phyloP scores from a whole-genome alignment of 352 stramenopile genomes.

The Globisporangium sylvaticum region DNA sequence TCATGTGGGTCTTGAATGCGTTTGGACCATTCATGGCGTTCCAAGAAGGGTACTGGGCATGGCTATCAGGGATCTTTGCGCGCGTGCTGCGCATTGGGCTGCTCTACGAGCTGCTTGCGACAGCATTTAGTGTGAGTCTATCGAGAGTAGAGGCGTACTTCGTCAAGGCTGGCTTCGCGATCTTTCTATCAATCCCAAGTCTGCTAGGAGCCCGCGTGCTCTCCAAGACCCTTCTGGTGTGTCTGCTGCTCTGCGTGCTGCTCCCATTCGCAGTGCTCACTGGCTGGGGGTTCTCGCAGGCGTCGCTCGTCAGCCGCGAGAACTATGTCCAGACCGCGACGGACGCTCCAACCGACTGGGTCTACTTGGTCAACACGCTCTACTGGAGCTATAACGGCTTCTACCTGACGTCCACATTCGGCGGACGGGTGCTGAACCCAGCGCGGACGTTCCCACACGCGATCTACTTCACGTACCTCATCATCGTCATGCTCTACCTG shows the following conservation, averaged over 20 bases:
- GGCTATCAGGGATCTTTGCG: slow-evolving; percentile 70
- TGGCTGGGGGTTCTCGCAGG: slow-evolving; percentile 17
- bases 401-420: slow-evolving; percentile 79
- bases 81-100: slow-evolving; percentile 75
- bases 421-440: slow-evolving; percentile 77
- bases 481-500: slow-evolving; percentile 64
- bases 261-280: slow-evolving; percentile 68
- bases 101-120: slow-evolving; percentile 13
- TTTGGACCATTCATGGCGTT: slow-evolving; percentile 75
- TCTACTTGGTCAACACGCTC: slow-evolving; percentile 85
- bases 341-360: slow-evolving; percentile 49
- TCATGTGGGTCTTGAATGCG: slow-evolving; percentile 84
- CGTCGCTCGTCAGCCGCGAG: slow-evolving; percentile 2
- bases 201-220: slow-evolving; percentile 53
- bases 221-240: slow-evolving; percentile 28
- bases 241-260: slow-evolving; percentile 27
- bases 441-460: slow-evolving; percentile 34
- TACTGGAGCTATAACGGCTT: slow-evolving; percentile 95
- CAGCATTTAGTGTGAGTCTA: neutral
- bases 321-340: slow-evolving; percentile 10
- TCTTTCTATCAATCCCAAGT: slow-evolving; percentile 24
- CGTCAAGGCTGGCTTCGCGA: slow-evolving; percentile 18
- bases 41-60: slow-evolving; percentile 60
- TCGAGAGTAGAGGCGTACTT: slow-evolving; percentile 4
- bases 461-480: slow-evolving; percentile 68